Conservation (phyloP, 2,329 filamentous ascomycete species). For the Pestalotiopsis sp. region DNA sequence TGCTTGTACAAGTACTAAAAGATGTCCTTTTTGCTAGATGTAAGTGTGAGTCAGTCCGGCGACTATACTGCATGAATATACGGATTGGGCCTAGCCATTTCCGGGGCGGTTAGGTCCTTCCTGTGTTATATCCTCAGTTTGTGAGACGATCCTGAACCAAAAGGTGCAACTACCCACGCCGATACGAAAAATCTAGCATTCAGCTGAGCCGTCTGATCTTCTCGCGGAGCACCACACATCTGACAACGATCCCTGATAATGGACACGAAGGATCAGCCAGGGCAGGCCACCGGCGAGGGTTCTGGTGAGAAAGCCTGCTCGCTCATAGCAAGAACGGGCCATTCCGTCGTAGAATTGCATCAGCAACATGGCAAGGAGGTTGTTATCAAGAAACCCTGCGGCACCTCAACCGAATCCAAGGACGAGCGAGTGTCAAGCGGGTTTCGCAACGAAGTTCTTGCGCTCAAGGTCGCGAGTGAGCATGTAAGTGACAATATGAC, state of each 20-base stretch:
- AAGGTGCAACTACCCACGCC: too few species aligned
- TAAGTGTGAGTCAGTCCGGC: background rate
- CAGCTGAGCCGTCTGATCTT: background rate
- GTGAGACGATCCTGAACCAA: too few species aligned
- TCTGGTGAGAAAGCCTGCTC: too few species aligned
- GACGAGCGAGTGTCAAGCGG: background rate
- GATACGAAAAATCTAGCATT: background rate
- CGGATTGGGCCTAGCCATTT: background rate
- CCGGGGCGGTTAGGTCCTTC: too few species aligned
- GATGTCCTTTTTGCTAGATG: background rate
- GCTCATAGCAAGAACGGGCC: background rate
- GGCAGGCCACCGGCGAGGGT: too few species aligned
- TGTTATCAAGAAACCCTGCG: background rate
- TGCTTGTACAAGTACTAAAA: background rate
- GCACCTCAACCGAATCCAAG: background rate
- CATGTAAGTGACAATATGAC: background rate
- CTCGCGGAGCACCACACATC: background rate
- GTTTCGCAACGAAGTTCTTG: constrained; percentile 3
- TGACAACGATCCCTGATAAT: background rate
- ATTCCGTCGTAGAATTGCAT: background rate
- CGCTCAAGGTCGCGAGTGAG: background rate
- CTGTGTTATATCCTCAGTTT: too few species aligned
- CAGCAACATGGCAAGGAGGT: background rate
- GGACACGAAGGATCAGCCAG: too few species aligned
- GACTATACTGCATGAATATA: background rate